A percentile compares a stretch with the other conserved stretches of the same genome.
These are phyloP conservation scores for Apiospora pterosperma DNA, from an alignment of 2,329 filamentous ascomycete genomes.

Conservation along the genomic window DNA sequence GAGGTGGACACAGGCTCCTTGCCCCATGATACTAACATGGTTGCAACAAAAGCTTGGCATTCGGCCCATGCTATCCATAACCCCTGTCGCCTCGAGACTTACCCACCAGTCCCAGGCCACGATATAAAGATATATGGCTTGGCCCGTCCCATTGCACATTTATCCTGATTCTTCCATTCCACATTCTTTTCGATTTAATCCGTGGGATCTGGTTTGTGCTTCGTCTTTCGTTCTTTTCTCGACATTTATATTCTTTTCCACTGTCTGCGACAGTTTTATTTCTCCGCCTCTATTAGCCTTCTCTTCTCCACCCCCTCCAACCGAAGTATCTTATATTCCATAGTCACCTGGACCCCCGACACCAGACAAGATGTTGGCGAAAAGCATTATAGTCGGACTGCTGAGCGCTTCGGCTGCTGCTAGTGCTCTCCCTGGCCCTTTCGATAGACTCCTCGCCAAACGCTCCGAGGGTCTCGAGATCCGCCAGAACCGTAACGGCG, in stretches of 20 bases:
- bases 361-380: conserved; percentile 47
- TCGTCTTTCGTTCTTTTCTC: conserved; percentile 1
- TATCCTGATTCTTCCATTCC: neutral
- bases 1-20: neutral
- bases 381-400: conserved; percentile 45
- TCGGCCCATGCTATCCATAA: neutral
- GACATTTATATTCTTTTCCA: neutral
- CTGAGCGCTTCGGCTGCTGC: conserved; percentile 42
- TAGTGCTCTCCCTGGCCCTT: conserved; percentile 42
- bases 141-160: neutral
- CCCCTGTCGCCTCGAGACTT: neutral
- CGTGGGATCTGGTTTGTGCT: conserved; percentile 2
- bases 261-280: neutral
- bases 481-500: conserved; percentile 34
- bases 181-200: conserved; percentile 3
- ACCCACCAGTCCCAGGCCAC: neutral
- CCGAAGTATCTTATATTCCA: conserved; percentile 6
- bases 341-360: conserved; percentile 8
- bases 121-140: conserved; percentile 3
- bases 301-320: neutral
- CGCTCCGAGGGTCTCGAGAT: conserved; percentile 31
- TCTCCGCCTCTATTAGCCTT: neutral
- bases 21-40: neutral
- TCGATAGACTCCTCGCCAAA: conserved; percentile 25
- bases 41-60: neutral